These are phyloP conservation scores for Apium graveolens DNA, from an alignment of 129 eudicot genomes.

Conservation along the genomic window DNA sequence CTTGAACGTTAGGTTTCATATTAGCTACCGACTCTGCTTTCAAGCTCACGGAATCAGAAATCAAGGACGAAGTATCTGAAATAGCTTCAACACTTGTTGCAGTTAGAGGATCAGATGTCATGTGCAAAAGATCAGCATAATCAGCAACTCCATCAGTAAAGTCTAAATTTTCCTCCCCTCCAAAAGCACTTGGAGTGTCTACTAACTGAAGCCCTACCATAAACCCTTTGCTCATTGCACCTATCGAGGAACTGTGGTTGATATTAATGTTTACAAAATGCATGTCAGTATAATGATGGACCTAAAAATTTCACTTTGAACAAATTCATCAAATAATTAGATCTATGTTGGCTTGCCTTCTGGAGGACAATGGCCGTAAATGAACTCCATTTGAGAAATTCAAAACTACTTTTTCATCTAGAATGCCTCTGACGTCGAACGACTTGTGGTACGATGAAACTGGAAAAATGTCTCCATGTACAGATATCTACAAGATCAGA, in stretches of 20 bases:
- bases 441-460: constrained; percentile 30
- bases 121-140: constrained; percentile 15
- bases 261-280: background rate
- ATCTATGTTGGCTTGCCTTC: constrained; percentile 19
- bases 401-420: constrained; percentile 20
- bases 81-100: constrained; percentile 14
- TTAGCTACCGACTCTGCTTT: constrained; percentile 32
- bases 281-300: constrained; percentile 1
- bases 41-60: constrained; percentile 31
- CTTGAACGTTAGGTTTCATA: constrained; percentile 27
- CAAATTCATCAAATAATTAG: constrained; percentile 11
- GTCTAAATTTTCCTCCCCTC: constrained; percentile 20
- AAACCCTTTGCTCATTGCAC: constrained; percentile 2
- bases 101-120: constrained; percentile 24
- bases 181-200: constrained; percentile 19
- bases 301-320: background rate
- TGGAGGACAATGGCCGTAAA: constrained; percentile 22
- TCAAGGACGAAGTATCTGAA: constrained; percentile 12
- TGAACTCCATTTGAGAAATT: constrained; percentile 27
- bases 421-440: constrained; percentile 29
- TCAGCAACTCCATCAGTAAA: constrained; percentile 21
- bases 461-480: constrained; percentile 37
- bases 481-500: constrained; percentile 39
- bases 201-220: constrained; percentile 17
- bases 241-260: constrained; percentile 14